Evolutionary conservation across 192 early-diverging fungal genomes (phyloP).

Genomic region (Podila clonocystis): DNA sequence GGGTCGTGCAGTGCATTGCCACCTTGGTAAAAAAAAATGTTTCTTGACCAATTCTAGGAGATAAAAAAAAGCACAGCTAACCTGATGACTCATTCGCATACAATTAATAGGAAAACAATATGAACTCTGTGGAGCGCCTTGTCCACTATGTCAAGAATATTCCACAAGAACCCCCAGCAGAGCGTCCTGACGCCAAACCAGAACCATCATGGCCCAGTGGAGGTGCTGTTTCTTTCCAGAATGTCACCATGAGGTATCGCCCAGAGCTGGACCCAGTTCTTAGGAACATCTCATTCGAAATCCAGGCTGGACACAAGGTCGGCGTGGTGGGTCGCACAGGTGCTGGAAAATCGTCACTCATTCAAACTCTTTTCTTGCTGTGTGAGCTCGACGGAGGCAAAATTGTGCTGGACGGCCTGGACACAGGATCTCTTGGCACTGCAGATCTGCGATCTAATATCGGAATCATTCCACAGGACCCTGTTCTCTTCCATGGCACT

Average conservation of each 20-base stretch:
- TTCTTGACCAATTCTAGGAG: too few relatives aligned
- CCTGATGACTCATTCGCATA: too few relatives aligned
- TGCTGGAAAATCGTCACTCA: constrained; percentile 86
- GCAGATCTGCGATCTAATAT: constrained; percentile 80
- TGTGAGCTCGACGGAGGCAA: constrained; percentile 70
- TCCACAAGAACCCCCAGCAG: constrained; percentile 3
- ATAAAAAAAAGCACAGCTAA: too few relatives aligned
- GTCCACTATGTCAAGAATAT: constrained; percentile 12
- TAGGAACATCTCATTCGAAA: constrained; percentile 72
- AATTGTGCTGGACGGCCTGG: constrained; percentile 81
- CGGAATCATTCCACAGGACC: constrained; percentile 90
- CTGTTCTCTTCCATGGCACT: constrained; percentile 68
- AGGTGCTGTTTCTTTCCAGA: constrained; percentile 73
- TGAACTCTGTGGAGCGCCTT: constrained; percentile 25
- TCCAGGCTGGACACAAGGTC: constrained; percentile 75
- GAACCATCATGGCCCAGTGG: constrained; percentile 67
- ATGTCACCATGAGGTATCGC: constrained; percentile 82
- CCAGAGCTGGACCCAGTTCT: constrained; percentile 74
- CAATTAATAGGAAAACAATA: constrained; percentile 9
- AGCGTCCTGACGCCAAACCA: not conserved
- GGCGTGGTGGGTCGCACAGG: constrained; percentile 91
- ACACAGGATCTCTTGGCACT: constrained; percentile 75
- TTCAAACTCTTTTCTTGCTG: constrained; percentile 80
- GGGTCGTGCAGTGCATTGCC: constrained; percentile 66
- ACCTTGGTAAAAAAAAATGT: constrained; percentile 59